Base-by-base conservation (phyloP, 2,329 filamentous ascomycete genomes). In the Ophiocordyceps sinensis region DNA sequence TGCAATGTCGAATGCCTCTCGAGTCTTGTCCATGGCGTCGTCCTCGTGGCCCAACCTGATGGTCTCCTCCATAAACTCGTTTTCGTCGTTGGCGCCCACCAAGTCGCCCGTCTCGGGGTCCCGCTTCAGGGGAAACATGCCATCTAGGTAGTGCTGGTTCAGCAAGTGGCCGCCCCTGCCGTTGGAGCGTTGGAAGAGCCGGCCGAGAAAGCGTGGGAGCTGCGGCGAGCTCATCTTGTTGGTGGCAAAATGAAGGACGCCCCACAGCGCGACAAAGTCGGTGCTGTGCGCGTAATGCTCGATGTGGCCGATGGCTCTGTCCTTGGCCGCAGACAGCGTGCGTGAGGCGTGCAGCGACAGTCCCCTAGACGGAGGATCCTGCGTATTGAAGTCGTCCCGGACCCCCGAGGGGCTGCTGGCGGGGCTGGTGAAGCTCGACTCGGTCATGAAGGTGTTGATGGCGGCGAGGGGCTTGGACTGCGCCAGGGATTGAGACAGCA, bases 271-370 rank as follows among this genome's bases (percentile, higher is more conserved):
- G 3, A 89, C 82, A 48, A 85, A 83, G 51, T 91, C 85, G 14
- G 68, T 71, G 9, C 70, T 71, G 53, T 88, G 82, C 3, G 79
- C 80, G 52, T 88, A 91, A 58, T 91, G 85, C 59, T 91, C 85
- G 32, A 91, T 79, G 48, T 87, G 71, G 6, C 72, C 68, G 40
- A 89, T 78, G 3, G 73, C 72, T 34, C 65, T 61, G 45, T 67
- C 64, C 5, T 66, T 59, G 9, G 65, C 57, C 2, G 63, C 54
- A 1, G 54, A 55, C 1, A 61, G 55, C 6, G 58, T 60, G 17
- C 61, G 48, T 11, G 64, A 54, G 1, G 58, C 59, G 1, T 60
- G 59, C 10, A 55, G 37, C 5, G 58, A 54, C 3, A 53, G 44
- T 19, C 56, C 51, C 8, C 50, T 51, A 11, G 45, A 44, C 5